A percentile compares a stretch with the other conserved stretches of the same genome.
Conservation (phyloP, 331 rosid species). For the Quercus phellos region DNA sequence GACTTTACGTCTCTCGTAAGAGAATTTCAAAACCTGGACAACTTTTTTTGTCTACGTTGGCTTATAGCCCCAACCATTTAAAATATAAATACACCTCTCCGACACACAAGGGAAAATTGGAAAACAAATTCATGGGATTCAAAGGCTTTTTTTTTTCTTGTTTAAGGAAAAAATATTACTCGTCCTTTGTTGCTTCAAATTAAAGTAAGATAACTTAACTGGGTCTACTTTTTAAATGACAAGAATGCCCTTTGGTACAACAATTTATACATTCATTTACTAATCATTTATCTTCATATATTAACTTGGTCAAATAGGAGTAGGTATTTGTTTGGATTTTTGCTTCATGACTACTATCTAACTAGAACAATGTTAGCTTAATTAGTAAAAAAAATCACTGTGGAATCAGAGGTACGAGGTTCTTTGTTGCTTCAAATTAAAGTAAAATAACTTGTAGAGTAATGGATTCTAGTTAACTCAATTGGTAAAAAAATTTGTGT, state of each 20-base stretch:
- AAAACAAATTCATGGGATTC: neutral
- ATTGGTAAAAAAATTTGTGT: too few relatives aligned
- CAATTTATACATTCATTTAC: neutral
- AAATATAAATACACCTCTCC: neutral
- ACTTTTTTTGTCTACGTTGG: conserved; percentile 25
- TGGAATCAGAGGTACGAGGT: too few relatives aligned
- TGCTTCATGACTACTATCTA: neutral
- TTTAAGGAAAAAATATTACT: neutral
- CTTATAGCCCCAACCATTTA: conserved; percentile 17
- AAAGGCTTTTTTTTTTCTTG: neutral
- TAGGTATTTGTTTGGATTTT: neutral
- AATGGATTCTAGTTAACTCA: too few relatives aligned
- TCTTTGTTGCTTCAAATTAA: conserved; percentile 10
- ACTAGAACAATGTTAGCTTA: too few relatives aligned
- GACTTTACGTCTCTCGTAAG: conserved; percentile 5
- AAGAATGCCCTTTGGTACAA: conserved; percentile 4
- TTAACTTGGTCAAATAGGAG: neutral
- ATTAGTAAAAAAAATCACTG: too few relatives aligned
- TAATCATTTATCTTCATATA: too few relatives aligned
- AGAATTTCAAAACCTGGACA: conserved; percentile 21
- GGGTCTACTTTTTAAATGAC: conserved; percentile 3
- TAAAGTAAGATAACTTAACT: neutral
- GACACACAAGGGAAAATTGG: neutral
- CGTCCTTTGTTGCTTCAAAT: conserved; percentile 12
- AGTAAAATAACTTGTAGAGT: neutral